Conservation (phyloP, 805 yeast genomes). For the Pichia eremophila region DNA sequence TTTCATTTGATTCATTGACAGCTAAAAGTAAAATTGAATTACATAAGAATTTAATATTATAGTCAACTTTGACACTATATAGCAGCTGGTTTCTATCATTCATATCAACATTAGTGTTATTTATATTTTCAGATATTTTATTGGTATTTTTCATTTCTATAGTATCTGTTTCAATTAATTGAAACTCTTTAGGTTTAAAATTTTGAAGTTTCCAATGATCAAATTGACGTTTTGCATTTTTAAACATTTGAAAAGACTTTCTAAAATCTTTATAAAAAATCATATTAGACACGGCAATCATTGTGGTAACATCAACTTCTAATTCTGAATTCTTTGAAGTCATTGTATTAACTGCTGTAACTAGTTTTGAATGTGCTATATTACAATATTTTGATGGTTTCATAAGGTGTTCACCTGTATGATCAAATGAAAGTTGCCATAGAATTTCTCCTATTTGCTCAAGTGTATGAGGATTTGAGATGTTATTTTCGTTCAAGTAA, state of each 20-base stretch:
- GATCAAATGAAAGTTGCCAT: slow-evolving; percentile 24
- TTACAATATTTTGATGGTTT: slow-evolving; percentile 17
- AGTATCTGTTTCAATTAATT: slow-evolving; percentile 11
- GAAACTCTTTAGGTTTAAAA: slow-evolving; percentile 25
- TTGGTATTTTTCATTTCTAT: background rate
- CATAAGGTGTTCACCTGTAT: slow-evolving; percentile 18
- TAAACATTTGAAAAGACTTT: slow-evolving; percentile 18
- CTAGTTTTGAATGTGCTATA: slow-evolving; percentile 19
- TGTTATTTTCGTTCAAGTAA: slow-evolving; percentile 11
- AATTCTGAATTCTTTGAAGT: slow-evolving; percentile 9
- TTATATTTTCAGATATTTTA: background rate
- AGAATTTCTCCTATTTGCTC: slow-evolving; percentile 22
- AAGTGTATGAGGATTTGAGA: slow-evolving; percentile 9
- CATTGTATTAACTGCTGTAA: slow-evolving; percentile 16
- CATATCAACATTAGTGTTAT: background rate
- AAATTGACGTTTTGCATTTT: slow-evolving; percentile 23
- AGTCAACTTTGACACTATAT: slow-evolving; percentile 17
- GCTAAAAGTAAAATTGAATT: slow-evolving; percentile 20
- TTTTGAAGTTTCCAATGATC: slow-evolving; percentile 25
- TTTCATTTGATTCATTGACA: slow-evolving; percentile 9
- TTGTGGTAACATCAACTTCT: slow-evolving; percentile 18
- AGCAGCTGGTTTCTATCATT: slow-evolving; percentile 3
- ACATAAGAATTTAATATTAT: slow-evolving; percentile 22
- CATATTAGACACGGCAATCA: slow-evolving; percentile 23
- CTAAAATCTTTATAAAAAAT: slow-evolving; percentile 16